Evolutionary conservation across 345 rosid species (phyloP), one percentile per base, ranked within the genome.

Genomic region (Capsella bursapastoris): DNA sequence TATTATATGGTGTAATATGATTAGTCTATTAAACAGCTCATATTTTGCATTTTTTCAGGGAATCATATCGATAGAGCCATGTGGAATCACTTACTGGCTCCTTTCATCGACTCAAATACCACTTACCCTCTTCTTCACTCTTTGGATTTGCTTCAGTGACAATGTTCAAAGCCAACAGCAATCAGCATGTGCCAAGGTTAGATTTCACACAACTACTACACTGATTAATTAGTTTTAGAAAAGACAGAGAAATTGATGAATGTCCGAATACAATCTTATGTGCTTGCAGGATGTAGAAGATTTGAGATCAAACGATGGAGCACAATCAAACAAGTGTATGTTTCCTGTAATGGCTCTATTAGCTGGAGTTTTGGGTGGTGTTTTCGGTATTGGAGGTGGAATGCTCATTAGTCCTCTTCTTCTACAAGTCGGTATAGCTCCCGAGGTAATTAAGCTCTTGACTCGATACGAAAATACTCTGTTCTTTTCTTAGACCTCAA

Each of bases 341-440:
- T 87, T 91, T 75, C 97, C 96, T 3, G 6, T 77, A 32, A 91
- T 90, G 93, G 91, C 96, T 10, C 74, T 91, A 4, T 28, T 86
- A 67, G 96, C 98, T 2, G 98, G 98, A 51, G 65, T 86, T 5
- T 44, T 94, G 62, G 98, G 96, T 13, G 96, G 98, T 68, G 80
- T 88, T 71, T 94, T 91, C 3, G 98, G 97, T 41, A 87, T 94
- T 62, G 98, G 98, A 48, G 97, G 98, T 4, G 97, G 93, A 41
- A 90, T 91, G 97, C 89, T 91, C 28, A 87, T 87, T 62, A 91
- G 93, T 71, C 97, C 90, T 15, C 96, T 94, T 75, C 98, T 94
- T 55, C 90, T 94, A 40, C 95, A 86, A 25, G 86, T 91, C 8
- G 90, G 95, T 13, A 81, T 90, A 18, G 76, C 85, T 38, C 96